A percentile compares a stretch with the other conserved stretches of the same genome.
These are phyloP conservation scores for Daldinia eschscholtzii DNA, from an alignment of 2,329 filamentous ascomycete genomes.

Conservation along the genomic window DNA sequence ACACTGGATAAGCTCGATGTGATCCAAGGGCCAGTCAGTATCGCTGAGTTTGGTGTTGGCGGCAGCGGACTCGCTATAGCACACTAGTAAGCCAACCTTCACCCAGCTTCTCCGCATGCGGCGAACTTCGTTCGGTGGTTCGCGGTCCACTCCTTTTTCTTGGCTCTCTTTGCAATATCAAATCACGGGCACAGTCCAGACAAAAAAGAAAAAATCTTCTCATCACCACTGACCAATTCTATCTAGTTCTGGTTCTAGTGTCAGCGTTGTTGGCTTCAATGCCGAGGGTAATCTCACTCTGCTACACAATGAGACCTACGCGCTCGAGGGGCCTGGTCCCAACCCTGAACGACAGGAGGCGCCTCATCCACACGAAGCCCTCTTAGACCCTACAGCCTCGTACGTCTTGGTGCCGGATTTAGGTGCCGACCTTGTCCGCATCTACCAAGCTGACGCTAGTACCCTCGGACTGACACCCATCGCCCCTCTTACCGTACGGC, in stretches of 20 bases:
- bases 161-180: constrained; percentile 33
- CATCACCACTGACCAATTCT: constrained; percentile 39
- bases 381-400: constrained; percentile 73
- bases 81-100: constrained; percentile 50
- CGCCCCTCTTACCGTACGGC: constrained; percentile 57
- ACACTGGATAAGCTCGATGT: constrained; percentile 52
- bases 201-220: constrained; percentile 22
- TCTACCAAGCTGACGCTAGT: constrained; percentile 65
- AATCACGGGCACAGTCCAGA: constrained; percentile 31
- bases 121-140: constrained; percentile 34
- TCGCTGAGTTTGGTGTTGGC: constrained; percentile 49
- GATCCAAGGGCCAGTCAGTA: constrained; percentile 49
- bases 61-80: constrained; percentile 50
- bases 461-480: constrained; percentile 58
- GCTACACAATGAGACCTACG: constrained; percentile 57
- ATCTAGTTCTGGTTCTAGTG: constrained; percentile 59
- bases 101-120: constrained; percentile 31
- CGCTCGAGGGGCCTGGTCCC: constrained; percentile 55
- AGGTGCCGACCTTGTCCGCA: constrained; percentile 71
- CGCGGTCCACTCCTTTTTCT: constrained; percentile 34
- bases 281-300: constrained; percentile 52
- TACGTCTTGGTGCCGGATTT: constrained; percentile 76
- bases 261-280: constrained; percentile 57
- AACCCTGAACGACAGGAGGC: constrained; percentile 64
- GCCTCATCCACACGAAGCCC: constrained; percentile 73